A percentile compares a stretch with the other conserved stretches of the same genome.
These are phyloP conservation scores for Schizophyllum commune DNA, from an alignment of 1,284 basidiomycete genomes.

Conservation along the genomic window DNA sequence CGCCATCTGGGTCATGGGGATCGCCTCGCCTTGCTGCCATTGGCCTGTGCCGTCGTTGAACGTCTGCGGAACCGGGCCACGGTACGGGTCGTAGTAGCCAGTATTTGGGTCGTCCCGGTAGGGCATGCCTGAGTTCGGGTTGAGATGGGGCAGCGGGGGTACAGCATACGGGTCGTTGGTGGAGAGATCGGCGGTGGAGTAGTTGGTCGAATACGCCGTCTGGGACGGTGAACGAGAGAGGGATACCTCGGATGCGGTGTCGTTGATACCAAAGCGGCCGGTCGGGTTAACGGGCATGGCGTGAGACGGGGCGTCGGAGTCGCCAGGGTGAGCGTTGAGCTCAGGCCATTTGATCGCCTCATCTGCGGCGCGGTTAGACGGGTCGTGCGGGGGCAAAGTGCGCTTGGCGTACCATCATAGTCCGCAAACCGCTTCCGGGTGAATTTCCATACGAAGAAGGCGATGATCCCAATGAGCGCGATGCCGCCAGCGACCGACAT, in stretches of 20 bases:
- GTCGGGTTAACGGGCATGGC: constrained; percentile 59
- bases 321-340: constrained; percentile 56
- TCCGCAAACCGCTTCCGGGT: constrained; percentile 66
- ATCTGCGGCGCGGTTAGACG: constrained; percentile 29
- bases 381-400: constrained; percentile 8
- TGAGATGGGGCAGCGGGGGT: constrained; percentile 74
- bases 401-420: constrained; percentile 66
- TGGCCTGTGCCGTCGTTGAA: constrained; percentile 27
- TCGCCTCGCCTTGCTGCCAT: constrained; percentile 40
- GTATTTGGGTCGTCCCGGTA: constrained; percentile 57
- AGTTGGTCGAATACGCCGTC: constrained; percentile 44
- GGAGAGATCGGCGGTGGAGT: constrained; percentile 34
- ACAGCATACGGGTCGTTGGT: constrained; percentile 70
- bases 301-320: constrained; percentile 32
- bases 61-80: constrained; percentile 60
- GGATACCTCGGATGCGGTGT: constrained; percentile 48
- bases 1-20: constrained; percentile 71
- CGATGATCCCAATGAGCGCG: constrained; percentile 57
- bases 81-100: constrained; percentile 71
- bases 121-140: constrained; percentile 42
- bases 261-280: constrained; percentile 53
- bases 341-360: constrained; percentile 87
- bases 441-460: constrained; percentile 74
- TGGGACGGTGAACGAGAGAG: constrained; percentile 40
- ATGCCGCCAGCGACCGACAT: constrained; percentile 72